Base-by-base conservation (phyloP, 805 yeast species). In the Saccharomycopsis selenospora region DNA sequence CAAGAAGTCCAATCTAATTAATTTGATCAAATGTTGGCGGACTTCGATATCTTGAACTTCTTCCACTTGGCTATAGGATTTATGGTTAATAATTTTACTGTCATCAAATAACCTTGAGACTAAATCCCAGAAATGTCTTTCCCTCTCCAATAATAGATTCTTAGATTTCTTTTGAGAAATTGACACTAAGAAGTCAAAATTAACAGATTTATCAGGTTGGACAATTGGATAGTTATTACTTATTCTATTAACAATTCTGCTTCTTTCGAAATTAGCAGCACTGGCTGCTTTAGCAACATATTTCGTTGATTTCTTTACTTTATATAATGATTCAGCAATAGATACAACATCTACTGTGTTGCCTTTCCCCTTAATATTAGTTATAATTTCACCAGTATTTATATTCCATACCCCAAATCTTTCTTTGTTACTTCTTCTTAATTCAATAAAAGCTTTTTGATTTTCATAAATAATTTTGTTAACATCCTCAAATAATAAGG, bases 21-120 rank as follows among this genome's bases (percentile, higher is more conserved):
- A 36, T 56, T 61, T 49, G 63, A 68, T 25, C 61, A 47, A 22
- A 70, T 56, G 40, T 58, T 56, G 18, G 36, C 52, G 10, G 56
- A 18, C 27, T 18, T 36, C 24, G 2, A 17, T 25, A 7, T 51
- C 40, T 57, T 57, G 43, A 41, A 61, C 56, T 1, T 49, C 57
- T 13, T 55, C 40, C 46, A 61, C 57, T 20, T 57, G 53, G 17
- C 59, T 55, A 7, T 50, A 52, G 3, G 57, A 56, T 4, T 59
- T 42, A 3, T 62, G 55, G 8, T 54, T 54, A 13, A 53, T 40
- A 30, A 48, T 29, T 18, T 36, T 29, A 23, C 58, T 52, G 17
- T 66, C 66, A 59, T 80, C 86, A 63, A 84, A 84, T 40, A 89
- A 66, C 18, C 79, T 71, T 0, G 85, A 75, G 1, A 83, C 75